Conservation (phyloP, 257 asterid genomes). For the Solanum boliviense region DNA sequence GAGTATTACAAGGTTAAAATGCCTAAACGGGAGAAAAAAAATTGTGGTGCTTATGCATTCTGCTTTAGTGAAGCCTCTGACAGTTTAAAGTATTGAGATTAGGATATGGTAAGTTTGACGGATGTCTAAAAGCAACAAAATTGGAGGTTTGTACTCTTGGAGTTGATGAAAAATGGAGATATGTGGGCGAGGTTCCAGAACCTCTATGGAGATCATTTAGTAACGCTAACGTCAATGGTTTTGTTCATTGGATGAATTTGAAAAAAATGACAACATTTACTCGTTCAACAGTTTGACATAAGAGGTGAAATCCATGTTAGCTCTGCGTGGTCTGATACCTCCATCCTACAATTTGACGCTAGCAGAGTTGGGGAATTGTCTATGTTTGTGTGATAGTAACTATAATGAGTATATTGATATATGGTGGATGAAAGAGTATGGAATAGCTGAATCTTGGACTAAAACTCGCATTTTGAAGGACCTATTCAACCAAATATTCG, state of each 20-base stretch:
- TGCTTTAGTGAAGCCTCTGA: too few species aligned
- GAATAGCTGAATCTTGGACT: not conserved
- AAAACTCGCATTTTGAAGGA: not conserved
- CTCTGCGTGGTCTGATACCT: not conserved
- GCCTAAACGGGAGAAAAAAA: not conserved
- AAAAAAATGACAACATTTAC: not conserved
- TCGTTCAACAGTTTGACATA: not conserved
- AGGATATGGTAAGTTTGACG: too few species aligned
- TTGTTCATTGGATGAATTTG: not conserved
- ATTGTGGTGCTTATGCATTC: not conserved
- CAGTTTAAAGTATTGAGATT: too few species aligned
- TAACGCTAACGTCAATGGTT: not conserved
- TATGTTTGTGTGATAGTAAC: not conserved
- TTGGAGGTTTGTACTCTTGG: too few species aligned
- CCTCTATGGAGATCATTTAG: not conserved
- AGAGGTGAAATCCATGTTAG: not conserved
- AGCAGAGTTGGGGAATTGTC: not conserved
- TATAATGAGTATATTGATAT: not conserved
- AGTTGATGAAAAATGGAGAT: too few species aligned
- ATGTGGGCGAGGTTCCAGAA: too few species aligned
- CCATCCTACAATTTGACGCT: not conserved
- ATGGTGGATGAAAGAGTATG: not conserved
- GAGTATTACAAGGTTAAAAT: not conserved
- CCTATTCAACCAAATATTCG: not conserved
- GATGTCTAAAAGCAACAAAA: too few species aligned